Evolutionary conservation across 768 basidiomycete genomes (phyloP).

Genomic region (Lentinula detonsa): DNA sequence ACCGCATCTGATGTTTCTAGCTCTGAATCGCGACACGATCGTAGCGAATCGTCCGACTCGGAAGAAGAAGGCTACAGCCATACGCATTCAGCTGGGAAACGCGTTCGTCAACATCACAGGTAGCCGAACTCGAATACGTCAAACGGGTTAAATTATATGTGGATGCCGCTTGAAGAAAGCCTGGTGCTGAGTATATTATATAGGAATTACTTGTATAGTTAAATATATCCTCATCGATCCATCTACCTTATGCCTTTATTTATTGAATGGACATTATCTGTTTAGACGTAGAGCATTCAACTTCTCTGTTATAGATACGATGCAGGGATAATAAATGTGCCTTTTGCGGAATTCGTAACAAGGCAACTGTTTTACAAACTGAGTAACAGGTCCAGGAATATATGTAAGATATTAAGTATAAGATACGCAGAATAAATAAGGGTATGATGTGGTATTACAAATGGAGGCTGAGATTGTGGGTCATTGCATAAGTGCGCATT

Average conservation of each 20-base stretch:
- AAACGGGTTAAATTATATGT: background rate
- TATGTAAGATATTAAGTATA: background rate
- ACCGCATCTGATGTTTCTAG: conserved; percentile 32
- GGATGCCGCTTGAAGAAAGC: too few relatives aligned
- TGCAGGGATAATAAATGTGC: too few relatives aligned
- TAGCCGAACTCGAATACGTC: conserved; percentile 1
- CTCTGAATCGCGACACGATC: conserved; percentile 33
- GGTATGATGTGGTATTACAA: background rate
- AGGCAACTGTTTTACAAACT: too few relatives aligned
- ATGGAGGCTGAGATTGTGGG: too few relatives aligned
- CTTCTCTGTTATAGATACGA: too few relatives aligned
- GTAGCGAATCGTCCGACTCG: conserved; percentile 31
- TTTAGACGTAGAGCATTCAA: too few relatives aligned
- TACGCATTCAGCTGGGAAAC: conserved; percentile 21
- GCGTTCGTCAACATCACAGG: conserved; percentile 22
- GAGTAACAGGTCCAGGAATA: background rate
- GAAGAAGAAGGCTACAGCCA: conserved; percentile 17
- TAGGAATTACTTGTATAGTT: background rate
- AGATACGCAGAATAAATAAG: conserved; percentile 5
- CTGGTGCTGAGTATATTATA: background rate
- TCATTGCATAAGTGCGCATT: conserved; percentile 9
- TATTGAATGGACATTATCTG: too few relatives aligned
- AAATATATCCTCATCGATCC: background rate
- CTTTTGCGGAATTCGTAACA: too few relatives aligned
- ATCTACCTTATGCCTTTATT: too few relatives aligned